Evolutionary conservation across 2,329 filamentous ascomycete species (phyloP), one percentile per base, ranked within the genome.

Genomic region (Aspergillus versicolor): DNA sequence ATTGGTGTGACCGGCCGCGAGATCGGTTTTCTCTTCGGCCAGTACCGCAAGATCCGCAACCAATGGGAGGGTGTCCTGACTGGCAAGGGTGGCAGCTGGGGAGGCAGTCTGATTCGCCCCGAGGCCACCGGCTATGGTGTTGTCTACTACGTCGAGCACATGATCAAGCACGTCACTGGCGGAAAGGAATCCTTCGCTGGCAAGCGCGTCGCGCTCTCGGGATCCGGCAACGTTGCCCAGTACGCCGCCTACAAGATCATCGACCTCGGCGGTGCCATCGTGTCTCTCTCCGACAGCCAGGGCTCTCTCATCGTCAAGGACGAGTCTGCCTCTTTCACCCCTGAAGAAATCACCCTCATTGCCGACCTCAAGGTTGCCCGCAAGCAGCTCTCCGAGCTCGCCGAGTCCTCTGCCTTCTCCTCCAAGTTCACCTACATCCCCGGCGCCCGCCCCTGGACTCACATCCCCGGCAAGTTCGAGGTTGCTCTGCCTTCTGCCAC

Each of bases 81-180:
- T 57, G 93, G 94, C 68, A 99, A 99, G 87, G 93, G 93, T 65
- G 85, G 88, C 68, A 85, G 80, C 78, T 97, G 93, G 92, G 94
- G 94, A 77, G 94, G 94, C 71, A 90, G 85, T 73, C 81, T 97
- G 79, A 97, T 97, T 81, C 86, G 94, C 63, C 93, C 94, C 62
- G 92, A 99, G 84, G 94, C 94, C 68, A 99, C 94, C 56, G 94
- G 94, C 59, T 97, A 91, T 79, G 94, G 94, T 78, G 86, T 97
- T 60, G 88, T 97, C 76, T 97, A 97, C 86, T 96, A 96, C 76
- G 91, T 96, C 73, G 84, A 89, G 69, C 90, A 96, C 84, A 97
- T 97, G 92, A 92, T 97, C 73, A 82, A 89, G 77, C 88, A 96
- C 77, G 90, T 91, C 67, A 83, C 83, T 21, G 80, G 81, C 60